phyloP scores from a whole-genome alignment of 371 early-diverging fungal species.

The Capillidium heterosporum region DNA sequence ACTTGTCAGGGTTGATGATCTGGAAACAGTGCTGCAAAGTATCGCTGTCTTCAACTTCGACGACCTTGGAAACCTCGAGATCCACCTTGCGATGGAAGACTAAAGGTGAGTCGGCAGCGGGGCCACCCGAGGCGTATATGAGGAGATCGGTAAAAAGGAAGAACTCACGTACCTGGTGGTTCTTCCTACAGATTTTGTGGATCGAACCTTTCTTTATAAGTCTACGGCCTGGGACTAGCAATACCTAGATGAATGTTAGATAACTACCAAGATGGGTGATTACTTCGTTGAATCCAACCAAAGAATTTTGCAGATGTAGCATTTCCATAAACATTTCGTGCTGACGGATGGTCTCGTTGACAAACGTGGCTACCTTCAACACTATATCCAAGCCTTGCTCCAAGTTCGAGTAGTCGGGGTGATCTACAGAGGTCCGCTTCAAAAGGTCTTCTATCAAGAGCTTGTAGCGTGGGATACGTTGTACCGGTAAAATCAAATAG shows the following conservation, averaged over 20 bases:
- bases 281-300: constrained; percentile 28
- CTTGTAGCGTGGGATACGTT: constrained; percentile 61
- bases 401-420: constrained; percentile 37
- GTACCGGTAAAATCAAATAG: constrained; percentile 65
- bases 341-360: constrained; percentile 53
- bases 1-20: constrained; percentile 47
- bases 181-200: constrained; percentile 44
- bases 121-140: constrained; percentile 31
- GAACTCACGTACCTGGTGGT: constrained; percentile 36
- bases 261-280: constrained; percentile 4
- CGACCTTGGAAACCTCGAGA: constrained; percentile 34
- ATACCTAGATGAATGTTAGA: constrained; percentile 9
- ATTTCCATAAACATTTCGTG: constrained; percentile 50
- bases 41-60: constrained; percentile 25
- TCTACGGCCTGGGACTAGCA: constrained; percentile 42
- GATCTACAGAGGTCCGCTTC: constrained; percentile 30
- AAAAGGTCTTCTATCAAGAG: constrained; percentile 50
- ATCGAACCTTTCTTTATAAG: constrained; percentile 36
- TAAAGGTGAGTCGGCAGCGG: constrained; percentile 8
- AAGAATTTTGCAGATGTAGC: constrained; percentile 36
- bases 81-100: constrained; percentile 38
- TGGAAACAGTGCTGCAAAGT: constrained; percentile 30
- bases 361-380: constrained; percentile 33
- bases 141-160: constrained; percentile 55
- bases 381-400: constrained; percentile 32